Evolutionary conservation across 257 asterid species (phyloP).

Genomic region (Perilla frutescens): DNA sequence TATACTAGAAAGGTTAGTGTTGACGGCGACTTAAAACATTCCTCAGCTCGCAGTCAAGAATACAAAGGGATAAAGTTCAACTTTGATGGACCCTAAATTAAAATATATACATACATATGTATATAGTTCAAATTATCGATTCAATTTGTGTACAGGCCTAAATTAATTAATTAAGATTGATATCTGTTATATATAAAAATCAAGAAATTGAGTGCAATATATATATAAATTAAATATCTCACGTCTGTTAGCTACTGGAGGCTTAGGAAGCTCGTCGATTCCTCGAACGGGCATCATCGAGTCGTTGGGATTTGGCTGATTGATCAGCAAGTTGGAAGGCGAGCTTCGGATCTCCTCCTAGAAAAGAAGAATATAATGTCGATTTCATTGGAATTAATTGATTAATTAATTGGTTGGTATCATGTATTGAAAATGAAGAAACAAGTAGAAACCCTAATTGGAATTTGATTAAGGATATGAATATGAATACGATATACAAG

Average conservation of each 20-base stretch:
- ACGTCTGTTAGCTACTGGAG: slow-evolving; percentile 96
- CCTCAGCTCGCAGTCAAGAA: slow-evolving; percentile 23
- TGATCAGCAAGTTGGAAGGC: slow-evolving; percentile 71
- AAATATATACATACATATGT: background rate
- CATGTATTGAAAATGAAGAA: too few relatives aligned
- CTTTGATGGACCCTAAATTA: slow-evolving; percentile 34
- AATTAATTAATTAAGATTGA: background rate
- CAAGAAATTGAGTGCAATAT: too few relatives aligned
- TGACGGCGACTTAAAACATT: slow-evolving; percentile 43
- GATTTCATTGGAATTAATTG: too few relatives aligned
- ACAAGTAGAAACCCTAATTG: background rate
- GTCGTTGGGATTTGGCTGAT: slow-evolving; percentile 74
- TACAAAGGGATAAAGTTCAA: slow-evolving; percentile 36
- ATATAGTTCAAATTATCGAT: background rate
- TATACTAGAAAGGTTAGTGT: slow-evolving; percentile 46
- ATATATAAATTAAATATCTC: slow-evolving; percentile 32
- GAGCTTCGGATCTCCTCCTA: slow-evolving; percentile 89
- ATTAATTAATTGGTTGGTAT: too few relatives aligned
- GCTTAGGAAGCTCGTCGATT: slow-evolving; percentile 91
- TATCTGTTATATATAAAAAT: background rate
- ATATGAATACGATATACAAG: background rate
- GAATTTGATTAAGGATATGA: background rate
- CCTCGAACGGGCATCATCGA: slow-evolving; percentile 70
- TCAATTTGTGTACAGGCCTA: too few relatives aligned
- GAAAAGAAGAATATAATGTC: background rate